Evolutionary conservation across 2,329 filamentous ascomycete genomes (phyloP).

Genomic region (Sarocladiaceae sp.): DNA sequence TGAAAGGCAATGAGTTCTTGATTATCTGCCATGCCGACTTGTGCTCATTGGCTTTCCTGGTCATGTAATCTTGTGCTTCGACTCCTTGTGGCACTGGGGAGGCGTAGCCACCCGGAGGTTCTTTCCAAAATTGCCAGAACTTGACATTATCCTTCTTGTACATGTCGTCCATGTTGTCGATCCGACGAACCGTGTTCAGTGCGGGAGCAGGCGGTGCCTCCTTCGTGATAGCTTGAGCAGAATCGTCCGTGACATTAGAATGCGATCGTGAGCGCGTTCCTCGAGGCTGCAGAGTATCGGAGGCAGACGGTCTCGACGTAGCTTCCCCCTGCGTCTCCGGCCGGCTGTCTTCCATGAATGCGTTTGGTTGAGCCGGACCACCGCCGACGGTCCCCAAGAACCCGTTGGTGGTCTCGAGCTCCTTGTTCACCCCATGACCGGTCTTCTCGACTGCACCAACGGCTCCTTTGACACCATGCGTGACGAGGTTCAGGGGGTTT

Average conservation of each 20-base stretch:
- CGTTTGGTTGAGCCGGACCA: slow-evolving; percentile 11
- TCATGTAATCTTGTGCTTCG: slow-evolving; percentile 31
- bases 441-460: slow-evolving; percentile 37
- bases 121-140: slow-evolving; percentile 62
- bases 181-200: slow-evolving; percentile 47
- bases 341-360: slow-evolving; percentile 16
- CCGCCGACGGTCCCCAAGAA: slow-evolving; percentile 33
- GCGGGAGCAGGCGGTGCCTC: not conserved
- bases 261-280: slow-evolving; percentile 29
- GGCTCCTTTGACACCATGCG: slow-evolving; percentile 40
- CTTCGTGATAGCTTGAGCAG: slow-evolving; percentile 8
- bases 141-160: slow-evolving; percentile 36
- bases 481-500: slow-evolving; percentile 38
- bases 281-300: slow-evolving; percentile 26
- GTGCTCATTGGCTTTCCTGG: slow-evolving; percentile 28
- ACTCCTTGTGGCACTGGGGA: slow-evolving; percentile 54
- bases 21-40: slow-evolving; percentile 47
- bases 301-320: slow-evolving; percentile 13
- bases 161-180: slow-evolving; percentile 43
- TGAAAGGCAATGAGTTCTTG: slow-evolving; percentile 43
- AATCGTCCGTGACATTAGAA: slow-evolving; percentile 32
- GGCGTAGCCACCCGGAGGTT: slow-evolving; percentile 52
- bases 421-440: slow-evolving; percentile 43
- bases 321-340: slow-evolving; percentile 22
- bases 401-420: slow-evolving; percentile 50